A percentile compares a stretch with the other conserved stretches of the same genome.
Evolutionary conservation across 331 rosid genomes (phyloP).

Genomic region (Prunus yedoensis): DNA sequence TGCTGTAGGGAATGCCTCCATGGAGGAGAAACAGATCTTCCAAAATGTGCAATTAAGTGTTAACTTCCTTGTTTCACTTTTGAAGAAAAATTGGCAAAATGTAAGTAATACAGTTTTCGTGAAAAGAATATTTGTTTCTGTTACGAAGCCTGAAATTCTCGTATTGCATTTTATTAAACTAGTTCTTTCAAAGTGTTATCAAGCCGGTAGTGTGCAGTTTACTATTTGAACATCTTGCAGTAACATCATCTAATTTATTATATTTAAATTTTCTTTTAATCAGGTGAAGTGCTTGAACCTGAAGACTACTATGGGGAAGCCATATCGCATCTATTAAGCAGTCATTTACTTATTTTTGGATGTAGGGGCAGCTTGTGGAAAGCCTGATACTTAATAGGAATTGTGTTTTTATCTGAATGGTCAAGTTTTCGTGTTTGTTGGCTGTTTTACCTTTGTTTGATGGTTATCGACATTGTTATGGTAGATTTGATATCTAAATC

Average conservation of each 20-base stretch:
- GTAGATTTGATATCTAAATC: not conserved
- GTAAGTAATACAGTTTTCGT: constrained; percentile 31
- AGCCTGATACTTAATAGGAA: not conserved
- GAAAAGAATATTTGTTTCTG: not conserved
- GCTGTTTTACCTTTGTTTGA: not conserved
- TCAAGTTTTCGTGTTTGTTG: not conserved
- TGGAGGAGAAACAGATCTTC: constrained; percentile 88
- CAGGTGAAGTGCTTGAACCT: constrained; percentile 76
- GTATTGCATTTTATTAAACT: too few species aligned
- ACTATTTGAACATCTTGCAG: not conserved
- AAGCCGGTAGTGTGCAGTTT: not conserved
- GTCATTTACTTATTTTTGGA: not conserved
- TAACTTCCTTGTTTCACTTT: constrained; percentile 73
- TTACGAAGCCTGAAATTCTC: not conserved
- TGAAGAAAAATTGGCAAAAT: constrained; percentile 88
- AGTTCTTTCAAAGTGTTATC: not conserved
- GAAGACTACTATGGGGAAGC: constrained; percentile 80
- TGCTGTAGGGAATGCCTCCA: constrained; percentile 76
- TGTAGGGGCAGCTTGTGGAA: not conserved
- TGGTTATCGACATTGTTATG: not conserved
- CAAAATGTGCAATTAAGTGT: constrained; percentile 82
- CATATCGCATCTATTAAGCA: constrained; percentile 54
- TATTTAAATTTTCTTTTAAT: not conserved
- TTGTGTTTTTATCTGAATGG: not conserved
- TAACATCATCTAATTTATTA: not conserved